Evolutionary conservation across 1,139 yeast genomes (phyloP), one percentile per base, ranked within the genome.

Genomic region (Scheffersomyces titani): DNA sequence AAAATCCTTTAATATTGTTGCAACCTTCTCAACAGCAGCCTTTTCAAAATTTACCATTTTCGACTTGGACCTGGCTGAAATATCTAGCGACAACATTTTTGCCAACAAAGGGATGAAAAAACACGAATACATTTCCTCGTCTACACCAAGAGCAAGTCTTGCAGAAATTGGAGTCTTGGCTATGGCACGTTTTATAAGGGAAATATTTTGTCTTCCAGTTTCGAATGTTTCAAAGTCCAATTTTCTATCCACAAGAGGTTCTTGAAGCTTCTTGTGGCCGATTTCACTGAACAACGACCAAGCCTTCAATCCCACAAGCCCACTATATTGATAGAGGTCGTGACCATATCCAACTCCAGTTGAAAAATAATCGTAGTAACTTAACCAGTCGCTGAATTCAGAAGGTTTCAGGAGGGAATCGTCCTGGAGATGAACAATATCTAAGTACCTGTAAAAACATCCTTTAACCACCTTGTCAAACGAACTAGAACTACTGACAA

Each of bases 311-410:
- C 88, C 84, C 0, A 89, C 83, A 44, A 83, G 75, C 0, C 87
- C 75, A 9, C 84, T 76, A 66, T 90, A 91, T 47, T 81, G 78
- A 20, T 79, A 72, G 21, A 87, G 65, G 53, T 87, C 90, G 20
- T 61, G 61, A 49, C 60, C 55, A 47, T 59, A 58, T 50, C 55
- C 58, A 52, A 59, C 54, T 55, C 81, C 80, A 61, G 74, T 74
- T 59, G 74, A 78, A 56, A 82, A 51, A 49, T 54, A 51, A 65
- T 92, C 98, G 61, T 86, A 83, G 67, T 88, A 89, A 61, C 75
- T 81, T 36, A 90, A 69, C 97, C 97, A 93, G 60, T 92, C 97
- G 51, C 91, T 84, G 16, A 92, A 73, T 49, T 73, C 76, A 16
- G 84, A 73, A 0, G 97, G 92, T 61, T 88, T 89, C 1, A 65